Evolutionary conservation across 352 stramenopile genomes (phyloP), one percentile per base, ranked within the genome.

Genomic region (Phytophthora pinifolia): DNA sequence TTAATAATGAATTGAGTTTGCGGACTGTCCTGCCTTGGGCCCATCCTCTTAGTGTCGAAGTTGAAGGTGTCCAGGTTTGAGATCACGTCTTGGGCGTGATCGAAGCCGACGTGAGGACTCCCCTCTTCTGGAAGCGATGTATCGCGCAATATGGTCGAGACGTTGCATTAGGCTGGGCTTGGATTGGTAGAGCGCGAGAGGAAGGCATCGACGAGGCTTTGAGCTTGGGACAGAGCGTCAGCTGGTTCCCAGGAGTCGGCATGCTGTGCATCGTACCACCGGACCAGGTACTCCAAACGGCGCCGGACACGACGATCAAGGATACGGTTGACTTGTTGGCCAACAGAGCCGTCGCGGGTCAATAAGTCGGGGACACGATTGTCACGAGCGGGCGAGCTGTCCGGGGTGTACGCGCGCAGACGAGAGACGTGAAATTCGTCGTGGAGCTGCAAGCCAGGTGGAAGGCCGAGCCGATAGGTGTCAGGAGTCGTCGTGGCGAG

Each of bases 351-450:
- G n/a, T 42, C 35, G n/a, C 35, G 35, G 14, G 35, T 42, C 7
- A 42, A 10, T 18, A 42, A 42, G 2, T 12, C 35, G 9, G 35
- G 35, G 18, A 42, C 35, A 5, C 35, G 35, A 15, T 42, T 18
- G 7, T 18, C 35, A 20, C 35, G 35, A 18, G 35, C 18, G n/a
- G 35, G 7, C 18, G 35, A 42, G 35, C 18, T 18, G 35, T 42
- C 35, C 6, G 12, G 35, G 7, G 10, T 42, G 35, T 42, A 42
- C 7, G 7, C 7, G 7, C n/a, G 10, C n/a, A 18, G 35, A 3
- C 35, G 35, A 42, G 35, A 42, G 10, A 42, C 35, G 35, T 42
- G n/a, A 6, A 42, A 42, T 18, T 42, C 35, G 35, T 42, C 35
- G 35, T 18, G 35, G n/a, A 42, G 35, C n/a, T 42, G 10, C 12